Evolutionary conservation across 2,329 filamentous ascomycete species (phyloP).

Genomic region (Aureobasidium sp.): DNA sequence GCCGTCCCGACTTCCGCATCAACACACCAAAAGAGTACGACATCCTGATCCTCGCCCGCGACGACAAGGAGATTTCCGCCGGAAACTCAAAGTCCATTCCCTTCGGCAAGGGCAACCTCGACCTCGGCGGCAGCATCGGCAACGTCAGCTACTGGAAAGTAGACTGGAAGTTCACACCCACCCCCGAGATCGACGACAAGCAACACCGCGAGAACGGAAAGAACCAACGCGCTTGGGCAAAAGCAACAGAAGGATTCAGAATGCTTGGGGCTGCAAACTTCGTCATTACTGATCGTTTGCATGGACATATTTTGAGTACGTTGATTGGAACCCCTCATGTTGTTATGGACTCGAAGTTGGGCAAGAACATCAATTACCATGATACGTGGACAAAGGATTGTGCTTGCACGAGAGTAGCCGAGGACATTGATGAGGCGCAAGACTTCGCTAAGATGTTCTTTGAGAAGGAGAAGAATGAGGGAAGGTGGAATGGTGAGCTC

Average conservation of each 20-base stretch:
- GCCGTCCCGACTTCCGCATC: slow-evolving; percentile 2
- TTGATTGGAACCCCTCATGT: slow-evolving; percentile 6
- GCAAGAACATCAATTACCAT: slow-evolving; percentile 11
- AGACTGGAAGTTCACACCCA: slow-evolving; percentile 9
- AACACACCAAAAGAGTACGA: slow-evolving; percentile 6
- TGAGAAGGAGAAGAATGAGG: not conserved
- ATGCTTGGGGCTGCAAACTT: slow-evolving; percentile 9
- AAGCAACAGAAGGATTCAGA: slow-evolving; percentile 6
- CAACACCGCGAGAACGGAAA: not conserved
- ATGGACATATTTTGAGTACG: slow-evolving; percentile 10
- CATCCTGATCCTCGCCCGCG: slow-evolving; percentile 8
- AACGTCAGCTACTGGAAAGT: slow-evolving; percentile 10
- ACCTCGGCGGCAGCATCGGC: slow-evolving; percentile 3
- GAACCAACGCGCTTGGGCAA: slow-evolving; percentile 10
- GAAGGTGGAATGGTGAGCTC: not conserved
- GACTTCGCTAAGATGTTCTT: slow-evolving; percentile 1
- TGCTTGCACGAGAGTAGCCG: slow-evolving; percentile 1
- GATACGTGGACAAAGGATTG: slow-evolving; percentile 9
- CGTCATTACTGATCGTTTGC: slow-evolving; percentile 10
- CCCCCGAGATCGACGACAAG: not conserved
- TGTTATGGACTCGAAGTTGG: slow-evolving; percentile 9
- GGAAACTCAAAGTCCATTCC: slow-evolving; percentile 1
- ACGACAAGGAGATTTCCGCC: slow-evolving; percentile 4
- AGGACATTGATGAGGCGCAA: slow-evolving; percentile 5
- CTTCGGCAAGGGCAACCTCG: slow-evolving; percentile 4